These are phyloP conservation scores for Triglochin maritima DNA, from an alignment of 106 monocot genomes.

Conservation along the genomic window DNA sequence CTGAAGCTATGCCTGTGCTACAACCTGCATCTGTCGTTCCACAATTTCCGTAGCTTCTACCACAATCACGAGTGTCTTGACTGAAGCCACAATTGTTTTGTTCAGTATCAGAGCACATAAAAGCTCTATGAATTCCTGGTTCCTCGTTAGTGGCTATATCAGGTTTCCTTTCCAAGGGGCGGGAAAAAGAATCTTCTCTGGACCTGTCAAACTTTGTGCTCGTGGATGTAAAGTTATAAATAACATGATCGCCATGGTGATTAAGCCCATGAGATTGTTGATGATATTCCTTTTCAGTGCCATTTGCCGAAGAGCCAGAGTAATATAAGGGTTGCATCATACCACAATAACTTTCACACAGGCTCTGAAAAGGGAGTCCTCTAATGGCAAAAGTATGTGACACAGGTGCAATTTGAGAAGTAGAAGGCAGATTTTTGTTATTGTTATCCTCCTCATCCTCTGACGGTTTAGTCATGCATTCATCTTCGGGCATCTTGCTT, in stretches of 20 bases:
- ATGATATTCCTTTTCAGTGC: constrained; percentile 16
- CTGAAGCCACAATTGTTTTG: too few species aligned
- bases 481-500: neutral
- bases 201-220: constrained; percentile 13
- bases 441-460: too few species aligned
- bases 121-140: too few species aligned
- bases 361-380: constrained; percentile 37
- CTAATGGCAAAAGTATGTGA: constrained; percentile 38
- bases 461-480: constrained; percentile 8
- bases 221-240: neutral
- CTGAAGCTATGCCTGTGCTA: too few species aligned
- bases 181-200: constrained; percentile 15
- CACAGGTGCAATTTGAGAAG: constrained; percentile 33
- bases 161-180: constrained; percentile 5
- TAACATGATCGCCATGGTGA: constrained; percentile 5
- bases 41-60: too few species aligned
- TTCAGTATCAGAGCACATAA: too few species aligned
- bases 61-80: too few species aligned
- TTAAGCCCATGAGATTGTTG: constrained; percentile 12
- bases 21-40: too few species aligned
- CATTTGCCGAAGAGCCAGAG: constrained; percentile 14
- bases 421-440: neutral
- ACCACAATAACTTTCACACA: constrained; percentile 29
- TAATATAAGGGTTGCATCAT: constrained; percentile 41
- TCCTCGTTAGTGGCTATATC: too few species aligned